Evolutionary conservation across 768 basidiomycete species (phyloP).

Genomic region (Antrodiella citrinella): DNA sequence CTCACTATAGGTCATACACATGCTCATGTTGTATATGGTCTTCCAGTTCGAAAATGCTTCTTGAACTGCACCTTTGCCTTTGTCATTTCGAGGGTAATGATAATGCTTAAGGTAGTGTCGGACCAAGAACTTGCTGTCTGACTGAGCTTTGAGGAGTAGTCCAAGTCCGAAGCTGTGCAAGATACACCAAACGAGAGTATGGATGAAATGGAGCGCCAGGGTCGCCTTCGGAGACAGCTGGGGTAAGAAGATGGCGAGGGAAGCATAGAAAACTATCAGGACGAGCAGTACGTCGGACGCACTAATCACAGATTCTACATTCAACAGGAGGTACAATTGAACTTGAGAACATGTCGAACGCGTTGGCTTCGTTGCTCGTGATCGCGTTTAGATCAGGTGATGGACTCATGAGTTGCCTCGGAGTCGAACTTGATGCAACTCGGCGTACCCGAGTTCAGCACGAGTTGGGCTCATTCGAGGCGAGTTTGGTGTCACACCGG

Average conservation of each 20-base stretch:
- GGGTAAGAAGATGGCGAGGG: conserved; percentile 53
- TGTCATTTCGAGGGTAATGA: conserved; percentile 68
- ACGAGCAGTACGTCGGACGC: conserved; percentile 79
- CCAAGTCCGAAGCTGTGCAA: conserved; percentile 90
- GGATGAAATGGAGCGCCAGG: conserved; percentile 67
- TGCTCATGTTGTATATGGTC: conserved; percentile 80
- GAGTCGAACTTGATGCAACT: too few relatives aligned
- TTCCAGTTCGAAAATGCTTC: conserved; percentile 98
- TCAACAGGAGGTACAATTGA: too few relatives aligned
- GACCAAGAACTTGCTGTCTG: conserved; percentile 81
- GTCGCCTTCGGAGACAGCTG: conserved; percentile 37
- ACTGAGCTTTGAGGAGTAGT: conserved; percentile 74
- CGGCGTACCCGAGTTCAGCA: too few relatives aligned
- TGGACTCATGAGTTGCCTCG: too few relatives aligned
- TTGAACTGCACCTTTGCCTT: conserved; percentile 68
- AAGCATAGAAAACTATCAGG: conserved; percentile 63
- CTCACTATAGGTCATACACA: conserved; percentile 92
- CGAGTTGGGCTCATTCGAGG: too few relatives aligned
- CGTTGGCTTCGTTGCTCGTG: too few relatives aligned
- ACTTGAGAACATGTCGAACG: too few relatives aligned
- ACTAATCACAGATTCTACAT: too few relatives aligned
- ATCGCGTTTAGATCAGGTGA: too few relatives aligned
- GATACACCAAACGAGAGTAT: conserved; percentile 79
- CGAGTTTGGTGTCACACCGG: too few relatives aligned
- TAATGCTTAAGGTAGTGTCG: conserved; percentile 94